Percentiles rank a stretch among this genome's conserved stretches.
Conservation (phyloP, 2,329 filamentous ascomycete genomes). For the Nothophaeocryptopus gaeumannii region DNA sequence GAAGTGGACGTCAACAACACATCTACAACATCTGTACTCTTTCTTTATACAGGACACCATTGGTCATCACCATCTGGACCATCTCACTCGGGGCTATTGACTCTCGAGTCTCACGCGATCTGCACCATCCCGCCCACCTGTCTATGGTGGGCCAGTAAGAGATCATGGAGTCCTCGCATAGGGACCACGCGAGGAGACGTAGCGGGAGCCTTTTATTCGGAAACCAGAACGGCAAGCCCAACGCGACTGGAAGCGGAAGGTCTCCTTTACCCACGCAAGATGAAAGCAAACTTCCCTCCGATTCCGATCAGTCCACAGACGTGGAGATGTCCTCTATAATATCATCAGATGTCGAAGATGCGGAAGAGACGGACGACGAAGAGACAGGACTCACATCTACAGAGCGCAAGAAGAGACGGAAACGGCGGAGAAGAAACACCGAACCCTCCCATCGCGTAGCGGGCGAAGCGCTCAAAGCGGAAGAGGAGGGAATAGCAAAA, state of each 20-base stretch:
- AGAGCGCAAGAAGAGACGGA: slow-evolving; percentile 62
- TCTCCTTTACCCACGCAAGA: neutral
- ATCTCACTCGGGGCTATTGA: no score
- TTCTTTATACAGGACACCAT: no score
- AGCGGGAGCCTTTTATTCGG: neutral
- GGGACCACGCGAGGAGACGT: neutral
- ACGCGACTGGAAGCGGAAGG: neutral
- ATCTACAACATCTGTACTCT: no score
- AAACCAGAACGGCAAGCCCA: neutral
- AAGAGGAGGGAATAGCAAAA: slow-evolving; percentile 69
- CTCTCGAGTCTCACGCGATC: no score
- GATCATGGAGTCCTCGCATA: neutral
- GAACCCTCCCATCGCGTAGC: slow-evolving; percentile 68
- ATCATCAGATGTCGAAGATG: slow-evolving; percentile 13
- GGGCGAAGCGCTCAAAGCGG: slow-evolving; percentile 56
- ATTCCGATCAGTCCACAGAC: slow-evolving; percentile 16
- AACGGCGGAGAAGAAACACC: slow-evolving; percentile 63
- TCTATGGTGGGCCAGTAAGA: no score
- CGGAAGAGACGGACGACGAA: slow-evolving; percentile 60
- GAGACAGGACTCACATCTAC: slow-evolving; percentile 79
- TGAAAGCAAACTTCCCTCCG: slow-evolving; percentile 5
- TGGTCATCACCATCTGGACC: no score
- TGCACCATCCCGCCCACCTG: no score
- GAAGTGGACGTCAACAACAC: no score
- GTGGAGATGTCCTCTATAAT: slow-evolving; percentile 22